Evolutionary conservation across 306 rosid genomes (phyloP), one percentile per base, ranked within the genome.

Genomic region (Psophocarpus tetragonolobus): DNA sequence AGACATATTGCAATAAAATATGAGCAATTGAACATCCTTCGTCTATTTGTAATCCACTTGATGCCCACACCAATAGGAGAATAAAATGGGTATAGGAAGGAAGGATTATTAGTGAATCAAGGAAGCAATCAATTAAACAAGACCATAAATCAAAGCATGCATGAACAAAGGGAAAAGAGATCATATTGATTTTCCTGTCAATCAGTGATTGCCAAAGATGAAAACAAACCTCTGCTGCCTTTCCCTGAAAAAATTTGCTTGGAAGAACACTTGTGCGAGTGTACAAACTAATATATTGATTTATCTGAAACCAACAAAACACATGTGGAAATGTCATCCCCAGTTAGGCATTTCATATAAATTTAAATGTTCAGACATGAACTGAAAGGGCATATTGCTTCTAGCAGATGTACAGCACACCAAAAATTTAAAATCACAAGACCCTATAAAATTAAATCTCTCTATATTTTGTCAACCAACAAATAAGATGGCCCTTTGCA

Each of bases 261-360:
- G 98, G 96, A 68, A 83, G 91, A 83, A 84, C 85, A 58, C 97
- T 97, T 14, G 88, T 80, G 51, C 85, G 87, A 84, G 89, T 74
- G 79, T 94, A 87, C 90, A 94, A 85, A 80, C 81, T 81, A 78
- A 92, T 86, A 82, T 94, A 90, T 67, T 94, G 98, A 81, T 77
- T 87, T 51, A 94, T 89, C 98, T 94, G 97, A 87, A 84, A 68
- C 64, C 36, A 84, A 80, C 53, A 21, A 63, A 32, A 54, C 13
- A 10, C 1, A 1, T 54, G 61, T 74, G 70, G n/a, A 53, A 3
- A 29, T 58, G 53, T 53, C 41, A 79, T 18, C 63, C 27, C 47
- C 71, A 57, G 27, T 70, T 33, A 53, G 42, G 15, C 20, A 81
- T 36, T 44, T 56, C 24, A 41, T 18, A 29, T 38, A 60, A 64